Evolutionary conservation across 2,329 filamentous ascomycete species (phyloP).

Genomic region (Akanthomyces uredinophilus): DNA sequence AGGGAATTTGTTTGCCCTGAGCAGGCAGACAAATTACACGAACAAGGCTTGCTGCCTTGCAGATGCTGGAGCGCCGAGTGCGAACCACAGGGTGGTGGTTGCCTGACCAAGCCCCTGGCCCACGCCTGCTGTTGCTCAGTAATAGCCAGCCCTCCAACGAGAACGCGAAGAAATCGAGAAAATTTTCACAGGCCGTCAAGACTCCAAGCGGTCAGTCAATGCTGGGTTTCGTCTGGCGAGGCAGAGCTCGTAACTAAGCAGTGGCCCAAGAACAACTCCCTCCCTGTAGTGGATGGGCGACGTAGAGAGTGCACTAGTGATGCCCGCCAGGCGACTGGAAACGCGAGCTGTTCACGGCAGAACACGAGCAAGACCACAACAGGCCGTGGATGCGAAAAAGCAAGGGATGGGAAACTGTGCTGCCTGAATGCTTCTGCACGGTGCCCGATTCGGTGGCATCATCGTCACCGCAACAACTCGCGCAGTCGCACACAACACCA

Average conservation of each 20-base stretch:
- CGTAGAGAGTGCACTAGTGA: not conserved
- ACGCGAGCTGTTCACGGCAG: not conserved
- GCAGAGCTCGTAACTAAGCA: not conserved
- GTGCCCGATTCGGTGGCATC: not conserved
- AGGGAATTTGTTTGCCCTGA: no score
- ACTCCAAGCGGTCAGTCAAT: no score
- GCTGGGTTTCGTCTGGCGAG: no score
- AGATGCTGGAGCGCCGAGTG: not conserved
- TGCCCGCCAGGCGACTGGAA: not conserved
- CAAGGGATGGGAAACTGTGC: not conserved
- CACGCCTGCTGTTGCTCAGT: not conserved
- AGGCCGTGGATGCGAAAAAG: not conserved
- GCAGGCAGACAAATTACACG: not conserved
- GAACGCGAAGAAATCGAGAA: not conserved
- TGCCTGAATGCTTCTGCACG: not conserved
- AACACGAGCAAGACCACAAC: not conserved
- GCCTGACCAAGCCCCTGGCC: not conserved
- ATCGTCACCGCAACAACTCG: not conserved
- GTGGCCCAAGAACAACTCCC: no score
- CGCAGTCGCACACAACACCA: not conserved
- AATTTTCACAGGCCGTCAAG: not conserved
- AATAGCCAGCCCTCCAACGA: not conserved
- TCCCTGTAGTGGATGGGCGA: not conserved
- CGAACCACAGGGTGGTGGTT: constrained; percentile 1
- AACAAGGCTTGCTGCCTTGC: not conserved